Percentiles rank a stretch among this genome's conserved stretches.
phyloP scores from a whole-genome alignment of 2,329 filamentous ascomycete genomes.

The Diplodia corticola region DNA sequence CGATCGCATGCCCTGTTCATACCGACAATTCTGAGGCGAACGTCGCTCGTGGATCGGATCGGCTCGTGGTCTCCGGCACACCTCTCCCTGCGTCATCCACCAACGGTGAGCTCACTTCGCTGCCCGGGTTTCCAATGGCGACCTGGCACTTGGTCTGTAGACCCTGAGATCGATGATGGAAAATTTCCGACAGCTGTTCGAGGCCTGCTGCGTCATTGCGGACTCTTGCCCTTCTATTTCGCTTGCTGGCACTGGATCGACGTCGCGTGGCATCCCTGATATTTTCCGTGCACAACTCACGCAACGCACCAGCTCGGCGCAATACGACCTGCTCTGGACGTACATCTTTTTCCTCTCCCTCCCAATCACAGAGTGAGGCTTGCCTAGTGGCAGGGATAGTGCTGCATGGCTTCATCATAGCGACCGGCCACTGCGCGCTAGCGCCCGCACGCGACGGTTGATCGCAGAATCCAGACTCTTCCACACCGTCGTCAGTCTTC shows the following conservation, averaged over 20 bases:
- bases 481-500: neutral
- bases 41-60: conserved; percentile 10
- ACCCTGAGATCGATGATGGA: conserved; percentile 8
- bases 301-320: neutral
- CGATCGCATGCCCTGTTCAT: neutral
- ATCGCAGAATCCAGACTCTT: conserved; percentile 5
- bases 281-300: conserved; percentile 1
- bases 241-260: neutral
- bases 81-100: conserved; percentile 12
- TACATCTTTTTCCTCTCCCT: neutral
- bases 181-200: neutral
- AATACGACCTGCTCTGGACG: neutral
- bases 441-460: conserved; percentile 5
- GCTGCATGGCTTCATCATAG: conserved; percentile 19
- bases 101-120: neutral
- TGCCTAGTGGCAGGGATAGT: neutral
- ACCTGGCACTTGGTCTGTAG: neutral
- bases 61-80: neutral
- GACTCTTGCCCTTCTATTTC: neutral
- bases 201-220: conserved; percentile 8
- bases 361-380: conserved; percentile 16
- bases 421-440: neutral
- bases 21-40: conserved; percentile 14
- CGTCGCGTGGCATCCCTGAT: conserved; percentile 8
- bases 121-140: neutral